Conservation (phyloP, 768 basidiomycete species). For the Termitomyces bulborhizus region DNA sequence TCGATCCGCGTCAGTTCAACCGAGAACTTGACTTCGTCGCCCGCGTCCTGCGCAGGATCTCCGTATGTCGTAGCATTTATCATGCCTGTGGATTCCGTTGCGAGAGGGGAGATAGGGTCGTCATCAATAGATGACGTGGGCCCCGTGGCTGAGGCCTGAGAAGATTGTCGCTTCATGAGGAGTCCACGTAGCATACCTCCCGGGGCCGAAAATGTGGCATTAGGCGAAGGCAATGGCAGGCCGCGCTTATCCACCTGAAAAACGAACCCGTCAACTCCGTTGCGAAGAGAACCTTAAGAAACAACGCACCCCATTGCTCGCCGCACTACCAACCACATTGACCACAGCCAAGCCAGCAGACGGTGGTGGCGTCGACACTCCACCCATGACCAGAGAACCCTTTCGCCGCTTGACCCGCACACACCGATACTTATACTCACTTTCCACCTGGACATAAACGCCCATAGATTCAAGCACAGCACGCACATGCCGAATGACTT, state of each 20-base stretch:
- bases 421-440: slow-evolving; percentile 87
- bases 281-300: slow-evolving; percentile 8
- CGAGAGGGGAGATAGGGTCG: slow-evolving; percentile 31
- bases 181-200: slow-evolving; percentile 84
- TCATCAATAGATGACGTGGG: slow-evolving; percentile 37
- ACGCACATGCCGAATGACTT: slow-evolving; percentile 83
- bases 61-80: slow-evolving; percentile 65
- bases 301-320: slow-evolving; percentile 74
- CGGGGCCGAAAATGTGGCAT: slow-evolving; percentile 54
- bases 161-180: slow-evolving; percentile 86
- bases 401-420: slow-evolving; percentile 72
- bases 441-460: slow-evolving; percentile 81
- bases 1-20: slow-evolving; percentile 91
- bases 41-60: slow-evolving; percentile 71
- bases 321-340: slow-evolving; percentile 74
- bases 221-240: slow-evolving; percentile 72
- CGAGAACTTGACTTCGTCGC: slow-evolving; percentile 95
- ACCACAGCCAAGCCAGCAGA: slow-evolving; percentile 53
- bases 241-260: slow-evolving; percentile 84
- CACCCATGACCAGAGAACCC: slow-evolving; percentile 31
- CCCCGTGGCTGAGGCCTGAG: slow-evolving; percentile 52
- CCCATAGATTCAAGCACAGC: slow-evolving; percentile 85
- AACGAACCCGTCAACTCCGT: slow-evolving; percentile 3
- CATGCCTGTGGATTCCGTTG: slow-evolving; percentile 35
- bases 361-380: slow-evolving; percentile 25